These are phyloP conservation scores for Lachancea nothofagi DNA, from an alignment of 805 yeast genomes.

Conservation along the genomic window DNA sequence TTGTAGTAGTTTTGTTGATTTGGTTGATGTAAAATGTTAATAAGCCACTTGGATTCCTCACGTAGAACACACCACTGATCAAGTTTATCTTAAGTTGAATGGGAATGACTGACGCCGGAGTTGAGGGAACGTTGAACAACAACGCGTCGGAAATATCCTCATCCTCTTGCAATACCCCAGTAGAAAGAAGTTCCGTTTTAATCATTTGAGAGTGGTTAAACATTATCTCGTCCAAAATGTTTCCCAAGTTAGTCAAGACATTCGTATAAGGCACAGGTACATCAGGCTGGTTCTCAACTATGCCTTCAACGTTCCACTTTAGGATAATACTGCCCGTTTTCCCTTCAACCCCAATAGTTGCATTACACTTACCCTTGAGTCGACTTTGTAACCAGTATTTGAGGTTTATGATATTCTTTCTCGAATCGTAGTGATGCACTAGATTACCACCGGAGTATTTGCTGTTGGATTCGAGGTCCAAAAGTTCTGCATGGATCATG, in stretches of 20 bases:
- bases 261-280: conserved; percentile 24
- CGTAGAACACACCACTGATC: conserved; percentile 30
- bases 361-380: conserved; percentile 27
- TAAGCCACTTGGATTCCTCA: conserved; percentile 30
- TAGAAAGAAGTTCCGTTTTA: conserved; percentile 27
- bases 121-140: conserved; percentile 31
- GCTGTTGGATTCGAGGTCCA: conserved; percentile 26
- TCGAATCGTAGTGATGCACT: conserved; percentile 31
- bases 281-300: conserved; percentile 13
- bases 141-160: conserved; percentile 28
- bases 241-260: conserved; percentile 27
- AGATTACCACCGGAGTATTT: conserved; percentile 32
- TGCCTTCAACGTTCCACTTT: conserved; percentile 23
- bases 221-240: conserved; percentile 32
- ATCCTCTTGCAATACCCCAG: conserved; percentile 29
- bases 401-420: conserved; percentile 28
- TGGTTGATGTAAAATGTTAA: conserved; percentile 24
- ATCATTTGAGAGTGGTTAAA: conserved; percentile 33
- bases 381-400: conserved; percentile 33
- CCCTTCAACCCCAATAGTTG: conserved; percentile 28
- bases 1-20: conserved; percentile 26
- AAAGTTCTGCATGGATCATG: conserved; percentile 29
- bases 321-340: conserved; percentile 22
- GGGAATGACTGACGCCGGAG: conserved; percentile 29
- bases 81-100: conserved; percentile 32